phyloP scores from a whole-genome alignment of 805 yeast species.

The Saccharomycopsis lassenensis region DNA sequence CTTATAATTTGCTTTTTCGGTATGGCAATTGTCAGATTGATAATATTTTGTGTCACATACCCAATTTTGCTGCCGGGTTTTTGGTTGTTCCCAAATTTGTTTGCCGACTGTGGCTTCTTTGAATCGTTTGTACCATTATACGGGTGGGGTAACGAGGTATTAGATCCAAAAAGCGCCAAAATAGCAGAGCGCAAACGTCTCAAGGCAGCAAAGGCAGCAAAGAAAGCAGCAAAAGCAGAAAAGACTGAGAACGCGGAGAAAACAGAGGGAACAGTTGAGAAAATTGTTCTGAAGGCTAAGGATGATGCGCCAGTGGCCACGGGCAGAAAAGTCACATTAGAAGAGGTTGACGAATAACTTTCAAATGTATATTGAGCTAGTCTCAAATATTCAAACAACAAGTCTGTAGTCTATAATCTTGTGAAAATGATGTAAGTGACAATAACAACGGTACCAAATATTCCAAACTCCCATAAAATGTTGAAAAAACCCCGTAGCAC shows the following conservation, averaged over 20 bases:
- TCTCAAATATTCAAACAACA: no score
- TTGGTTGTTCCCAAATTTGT: conserved; percentile 94
- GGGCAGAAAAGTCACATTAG: conserved; percentile 23
- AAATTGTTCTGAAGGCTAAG: conserved; percentile 9
- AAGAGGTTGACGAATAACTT: conserved; percentile 26
- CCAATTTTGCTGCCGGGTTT: conserved; percentile 59
- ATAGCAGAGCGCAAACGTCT: conserved; percentile 17
- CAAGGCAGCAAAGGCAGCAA: conserved; percentile 25
- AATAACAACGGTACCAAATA: no score
- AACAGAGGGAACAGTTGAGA: conserved; percentile 2
- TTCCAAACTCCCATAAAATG: no score
- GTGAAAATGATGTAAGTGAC: no score
- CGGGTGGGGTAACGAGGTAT: conserved; percentile 52
- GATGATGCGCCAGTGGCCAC: conserved; percentile 9
- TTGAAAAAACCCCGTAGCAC: no score
- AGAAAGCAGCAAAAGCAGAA: conserved; percentile 15
- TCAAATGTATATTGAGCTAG: no score
- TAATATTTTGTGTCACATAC: conserved; percentile 52
- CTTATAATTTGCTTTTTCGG: conserved; percentile 65
- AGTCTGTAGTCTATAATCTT: no score
- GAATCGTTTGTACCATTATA: conserved; percentile 89
- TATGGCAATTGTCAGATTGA: conserved; percentile 67
- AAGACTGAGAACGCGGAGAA: not conserved
- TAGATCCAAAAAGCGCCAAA: conserved; percentile 16
- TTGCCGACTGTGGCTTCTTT: conserved; percentile 88